phyloP scores from a whole-genome alignment of 495 filamentous ascomycete species.

The Cudoniella acicularis region DNA sequence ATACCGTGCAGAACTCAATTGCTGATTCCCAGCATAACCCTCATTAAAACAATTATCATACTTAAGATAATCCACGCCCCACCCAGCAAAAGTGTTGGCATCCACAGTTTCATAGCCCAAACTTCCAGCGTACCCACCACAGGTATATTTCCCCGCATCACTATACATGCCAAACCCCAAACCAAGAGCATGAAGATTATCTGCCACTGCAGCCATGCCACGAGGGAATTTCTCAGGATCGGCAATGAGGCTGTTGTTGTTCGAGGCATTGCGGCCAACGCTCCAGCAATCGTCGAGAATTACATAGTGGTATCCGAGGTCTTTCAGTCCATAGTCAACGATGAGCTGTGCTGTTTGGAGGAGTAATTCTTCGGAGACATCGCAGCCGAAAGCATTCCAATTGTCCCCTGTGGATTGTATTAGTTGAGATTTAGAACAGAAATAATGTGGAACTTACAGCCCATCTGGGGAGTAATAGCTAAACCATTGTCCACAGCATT shows the following conservation, averaged over 20 bases:
- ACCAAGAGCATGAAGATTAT: constrained; percentile 55
- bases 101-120: constrained; percentile 60
- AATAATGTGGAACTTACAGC: constrained; percentile 11
- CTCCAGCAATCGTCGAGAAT: constrained; percentile 67
- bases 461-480: constrained; percentile 27
- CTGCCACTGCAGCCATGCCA: constrained; percentile 56
- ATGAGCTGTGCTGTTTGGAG: constrained; percentile 44
- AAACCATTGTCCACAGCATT: constrained; percentile 25
- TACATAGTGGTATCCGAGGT: constrained; percentile 65
- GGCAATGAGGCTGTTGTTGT: constrained; percentile 48
- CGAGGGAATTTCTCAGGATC: constrained; percentile 57
- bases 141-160: constrained; percentile 59
- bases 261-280: constrained; percentile 39
- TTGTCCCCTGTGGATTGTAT: constrained; percentile 24
- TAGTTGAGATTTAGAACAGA: neutral
- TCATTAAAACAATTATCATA: constrained; percentile 68
- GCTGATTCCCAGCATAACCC: constrained; percentile 44
- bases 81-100: constrained; percentile 57
- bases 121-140: constrained; percentile 58
- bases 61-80: constrained; percentile 70
- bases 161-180: constrained; percentile 65
- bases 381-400: constrained; percentile 55
- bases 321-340: constrained; percentile 50
- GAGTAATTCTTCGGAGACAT: constrained; percentile 46
- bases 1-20: constrained; percentile 35